Base-by-base conservation (phyloP, 106 monocot species). In the Iris macrosiphon region DNA sequence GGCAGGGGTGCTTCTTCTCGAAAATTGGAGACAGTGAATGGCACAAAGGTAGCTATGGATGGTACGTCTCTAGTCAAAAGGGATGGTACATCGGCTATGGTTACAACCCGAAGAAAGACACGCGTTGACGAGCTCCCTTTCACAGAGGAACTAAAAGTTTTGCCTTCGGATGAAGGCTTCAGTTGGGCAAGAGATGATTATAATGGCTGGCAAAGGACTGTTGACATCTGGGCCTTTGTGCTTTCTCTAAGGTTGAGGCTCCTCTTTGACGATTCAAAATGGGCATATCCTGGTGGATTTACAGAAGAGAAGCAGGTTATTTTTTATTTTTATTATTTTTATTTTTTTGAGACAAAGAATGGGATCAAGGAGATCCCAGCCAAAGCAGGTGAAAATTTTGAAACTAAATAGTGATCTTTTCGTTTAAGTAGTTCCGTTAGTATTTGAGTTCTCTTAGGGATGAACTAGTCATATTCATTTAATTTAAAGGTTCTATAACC, bases 161-260 rank as follows among this genome's bases (percentile, higher is more conserved):
- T 98, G 45, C 78, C 86, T 40, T 87, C 87, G 7, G 91, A 98
- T 63, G 80, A 91, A 73, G 70, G 61, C 27, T 98, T 98, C 66
- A 80, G 80, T 49, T 98, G 91, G 98, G 77, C 86, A 4, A 84
- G 70, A 57, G 98, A 91, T n/a, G 62, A 73, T 41, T 98, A 98
- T 53, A 87, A 75, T 62, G 56, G 63, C 6, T 78, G 74, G 77
- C 91, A 73, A 62, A 83, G 98, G 73, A 78, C 87, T 27, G 47
- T 75, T 42, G 90, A 91, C 38, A 72, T 91, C 29, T 98, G 98
- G 98, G 72, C 78, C 6, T 98, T 87, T 71, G 75, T 98, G 31
- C 59, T 98, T 33, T 73, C 80, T 20, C 52, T 98, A 27, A 72
- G 81, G 14, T 1, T 91, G 21, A 67, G 75, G 29, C 43, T 91